Evolutionary conservation across 495 filamentous ascomycete species (phyloP), one percentile per base, ranked within the genome.

Genomic region (Penicillium silybi): DNA sequence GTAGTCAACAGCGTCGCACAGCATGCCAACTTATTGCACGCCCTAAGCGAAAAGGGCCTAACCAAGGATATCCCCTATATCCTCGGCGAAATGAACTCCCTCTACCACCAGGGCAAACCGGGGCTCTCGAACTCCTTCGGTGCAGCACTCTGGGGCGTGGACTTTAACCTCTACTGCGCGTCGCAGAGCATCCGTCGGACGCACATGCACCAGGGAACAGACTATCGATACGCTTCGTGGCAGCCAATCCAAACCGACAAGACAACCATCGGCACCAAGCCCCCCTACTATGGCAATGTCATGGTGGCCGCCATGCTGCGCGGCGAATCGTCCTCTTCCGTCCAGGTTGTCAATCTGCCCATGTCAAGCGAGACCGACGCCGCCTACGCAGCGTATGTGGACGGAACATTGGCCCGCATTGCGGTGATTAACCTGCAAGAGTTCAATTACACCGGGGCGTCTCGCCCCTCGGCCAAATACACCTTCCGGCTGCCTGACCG

Each of bases 41-140:
- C 63, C 11, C 69, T 79, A 27, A 49, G 63, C 10, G 20, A 54
- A n/a, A 43, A 68, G 3, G 65, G 65, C 43, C 52, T 77, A 9
- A 58, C 71, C 8, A 73, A 71, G 2, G 67, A 60, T 19, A 64
- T 78, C 4, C 77, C 80, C 6, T 84, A 81, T 57, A 81, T 86
- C 52, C 74, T 88, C 11, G 84, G 84, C 49, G 85, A 88, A 66
- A 77, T 75, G 29, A 87, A 86, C 65, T 82, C 78, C 4, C 73
- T 87, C 17, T 84, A 82, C 66, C 79, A 82, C 64, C 70, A 87
- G 68, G 85, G 85, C 48, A 71, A 70, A 2, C 80, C 80, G 0
- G 84, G 83, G 0, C 69, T 87, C 11, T 85, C 82, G 35, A 85
- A 88, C 68, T 72, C 82, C 3, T 89, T 88, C 64, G 85, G 85